Percentiles rank a stretch among this genome's conserved stretches.
Evolutionary conservation across 768 basidiomycete species (phyloP).

Genomic region (Tulasnella calospora): DNA sequence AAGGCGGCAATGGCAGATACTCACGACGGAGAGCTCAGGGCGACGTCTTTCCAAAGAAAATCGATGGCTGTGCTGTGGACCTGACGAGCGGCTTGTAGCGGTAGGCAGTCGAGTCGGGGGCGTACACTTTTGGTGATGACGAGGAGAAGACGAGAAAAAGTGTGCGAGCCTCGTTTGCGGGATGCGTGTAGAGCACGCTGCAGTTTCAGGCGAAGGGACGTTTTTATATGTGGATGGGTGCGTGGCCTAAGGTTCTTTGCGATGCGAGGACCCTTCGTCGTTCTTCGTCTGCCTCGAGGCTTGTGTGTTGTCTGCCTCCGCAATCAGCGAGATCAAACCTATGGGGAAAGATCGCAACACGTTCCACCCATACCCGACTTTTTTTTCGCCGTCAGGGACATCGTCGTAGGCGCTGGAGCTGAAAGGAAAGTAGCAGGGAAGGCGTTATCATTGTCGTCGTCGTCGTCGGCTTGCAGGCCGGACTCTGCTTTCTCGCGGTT

Average conservation of each 20-base stretch:
- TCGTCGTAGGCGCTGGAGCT: neutral
- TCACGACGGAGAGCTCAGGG: neutral
- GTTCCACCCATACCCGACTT: neutral
- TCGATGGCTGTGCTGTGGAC: neutral
- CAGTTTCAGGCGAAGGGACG: neutral
- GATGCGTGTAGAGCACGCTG: neutral
- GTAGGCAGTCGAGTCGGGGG: neutral
- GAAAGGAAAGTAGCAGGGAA: neutral
- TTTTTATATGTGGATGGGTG: neutral
- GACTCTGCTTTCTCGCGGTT: neutral
- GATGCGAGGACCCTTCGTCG: neutral
- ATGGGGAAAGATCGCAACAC: neutral
- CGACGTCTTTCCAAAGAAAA: neutral
- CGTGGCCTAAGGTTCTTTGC: neutral
- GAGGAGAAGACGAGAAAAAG: neutral
- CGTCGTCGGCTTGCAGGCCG: neutral
- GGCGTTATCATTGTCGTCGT: neutral
- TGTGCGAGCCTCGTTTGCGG: neutral
- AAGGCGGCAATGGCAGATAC: neutral
- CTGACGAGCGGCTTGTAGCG: neutral
- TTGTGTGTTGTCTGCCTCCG: neutral
- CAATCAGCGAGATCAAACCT: conserved; percentile 5
- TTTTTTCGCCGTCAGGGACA: neutral
- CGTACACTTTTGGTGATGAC: neutral
- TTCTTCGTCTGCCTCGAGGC: conserved; percentile 9